phyloP scores from a whole-genome alignment of 2,329 filamentous ascomycete genomes.

The Fusarium duplospermum region DNA sequence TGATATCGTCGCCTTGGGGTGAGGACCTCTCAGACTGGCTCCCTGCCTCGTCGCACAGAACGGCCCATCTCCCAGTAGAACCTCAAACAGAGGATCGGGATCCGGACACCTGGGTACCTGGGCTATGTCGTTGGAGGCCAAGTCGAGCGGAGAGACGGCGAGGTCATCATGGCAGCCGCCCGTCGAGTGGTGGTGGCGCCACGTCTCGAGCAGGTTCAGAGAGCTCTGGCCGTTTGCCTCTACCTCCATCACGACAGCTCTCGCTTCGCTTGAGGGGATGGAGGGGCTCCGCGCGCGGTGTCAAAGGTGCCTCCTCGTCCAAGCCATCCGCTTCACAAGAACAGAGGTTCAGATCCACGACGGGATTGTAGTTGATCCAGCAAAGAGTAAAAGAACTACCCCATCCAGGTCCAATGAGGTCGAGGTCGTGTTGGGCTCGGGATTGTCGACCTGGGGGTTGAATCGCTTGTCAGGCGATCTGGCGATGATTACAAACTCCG shows the following conservation, averaged over 20 bases:
- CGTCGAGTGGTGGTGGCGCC: conserved; percentile 30
- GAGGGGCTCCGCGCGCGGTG: conserved; percentile 32
- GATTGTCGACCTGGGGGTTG: not conserved
- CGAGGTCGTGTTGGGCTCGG: not conserved
- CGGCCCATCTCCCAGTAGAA: conserved; percentile 26
- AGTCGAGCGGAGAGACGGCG: conserved; percentile 30
- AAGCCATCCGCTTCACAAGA: conserved; percentile 39
- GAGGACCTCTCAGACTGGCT: not conserved
- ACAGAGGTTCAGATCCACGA: conserved; percentile 8
- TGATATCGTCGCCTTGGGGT: not conserved
- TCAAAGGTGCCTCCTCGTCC: conserved; percentile 30
- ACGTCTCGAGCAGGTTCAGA: conserved; percentile 40
- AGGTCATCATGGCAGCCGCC: conserved; percentile 40
- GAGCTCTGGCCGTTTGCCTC: conserved; percentile 40
- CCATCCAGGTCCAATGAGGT: conserved; percentile 15
- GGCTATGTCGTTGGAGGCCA: conserved; percentile 27
- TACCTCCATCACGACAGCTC: conserved; percentile 44
- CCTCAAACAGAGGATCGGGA: conserved; percentile 37
- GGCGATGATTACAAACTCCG: conserved; percentile 20
- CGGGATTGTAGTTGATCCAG: not conserved
- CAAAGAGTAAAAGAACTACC: not conserved
- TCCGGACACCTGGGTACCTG: conserved; percentile 39
- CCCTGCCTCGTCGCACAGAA: conserved; percentile 3
- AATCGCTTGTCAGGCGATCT: conserved; percentile 10
- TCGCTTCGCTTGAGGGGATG: conserved; percentile 34